Evolutionary conservation across 805 yeast genomes (phyloP), one percentile per base, ranked within the genome.

Genomic region (Metschnikowia lachancei): DNA sequence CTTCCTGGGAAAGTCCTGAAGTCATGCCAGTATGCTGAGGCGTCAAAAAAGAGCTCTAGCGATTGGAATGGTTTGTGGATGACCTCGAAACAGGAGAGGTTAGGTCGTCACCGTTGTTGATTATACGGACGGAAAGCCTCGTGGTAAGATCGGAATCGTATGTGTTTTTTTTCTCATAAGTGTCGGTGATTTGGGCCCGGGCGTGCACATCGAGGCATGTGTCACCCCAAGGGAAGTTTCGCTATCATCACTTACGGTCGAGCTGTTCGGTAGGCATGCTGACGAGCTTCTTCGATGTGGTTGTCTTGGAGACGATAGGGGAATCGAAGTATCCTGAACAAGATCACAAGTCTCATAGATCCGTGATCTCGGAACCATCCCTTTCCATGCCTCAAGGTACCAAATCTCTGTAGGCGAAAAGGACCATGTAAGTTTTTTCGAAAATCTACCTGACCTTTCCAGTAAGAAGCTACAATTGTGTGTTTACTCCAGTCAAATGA

Each of bases 181-280:
- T 49, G 87, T 86, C 2, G 94, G 91, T 43, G 82, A 81, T 56
- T 80, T 84, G 16, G 94, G 92, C 55, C 77, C 85, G 49, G 81
- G 69, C 52, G 79, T 82, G 30, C 77, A 69, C 90, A 85, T 44
- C 17, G 53, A 49, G 14, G 57, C 51, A 28, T 82, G 32, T 87
- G 48, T 33, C 47, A 36, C 29, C 6, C 31, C 36, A 16, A 36
- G 39, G n/a, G 43, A 11, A 3, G 36, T 17, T 1, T 38, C 47
- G 2, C 41, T 42, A 19, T 45, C 39, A 2, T 68, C 69, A 9
- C 69, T 61, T 31, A 55, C 50, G 11, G 45, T 19, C 8, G 36
- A 20, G 20, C 37, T 42, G 20, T 30, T 51, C 56, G 57, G 57
- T 51, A 52, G 62, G 31, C 57, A 55, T 12, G 57, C 39, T n/a